Percentiles rank a stretch among this genome's conserved stretches.
Conservation (phyloP, 768 basidiomycete genomes). For the Daedaleopsis nitida region DNA sequence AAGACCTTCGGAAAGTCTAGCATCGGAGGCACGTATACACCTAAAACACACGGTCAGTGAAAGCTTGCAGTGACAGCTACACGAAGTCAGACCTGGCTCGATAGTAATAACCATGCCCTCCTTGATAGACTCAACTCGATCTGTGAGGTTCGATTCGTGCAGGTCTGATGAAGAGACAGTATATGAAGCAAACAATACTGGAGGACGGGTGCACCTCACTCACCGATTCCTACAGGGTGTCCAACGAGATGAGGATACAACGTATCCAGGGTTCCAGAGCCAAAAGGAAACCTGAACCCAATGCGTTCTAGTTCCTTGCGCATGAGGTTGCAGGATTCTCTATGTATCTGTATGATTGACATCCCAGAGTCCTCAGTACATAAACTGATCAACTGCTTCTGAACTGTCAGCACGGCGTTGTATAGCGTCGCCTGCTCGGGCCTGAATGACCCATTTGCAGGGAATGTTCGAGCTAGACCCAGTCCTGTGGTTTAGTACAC, state of each 20-base stretch:
- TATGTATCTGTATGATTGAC: slow-evolving; percentile 78
- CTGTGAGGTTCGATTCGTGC: slow-evolving; percentile 77
- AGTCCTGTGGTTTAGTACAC: slow-evolving; percentile 4
- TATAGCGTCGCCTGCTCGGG: slow-evolving; percentile 85
- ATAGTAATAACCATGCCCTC: slow-evolving; percentile 92
- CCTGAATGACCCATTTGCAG: slow-evolving; percentile 80
- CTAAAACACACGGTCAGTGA: slow-evolving; percentile 35
- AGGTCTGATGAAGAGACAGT: slow-evolving; percentile 54
- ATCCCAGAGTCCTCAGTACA: slow-evolving; percentile 61
- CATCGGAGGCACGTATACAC: slow-evolving; percentile 85
- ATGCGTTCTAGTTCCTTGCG: slow-evolving; percentile 75
- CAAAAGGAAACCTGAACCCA: slow-evolving; percentile 62
- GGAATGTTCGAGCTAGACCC: slow-evolving; percentile 91
- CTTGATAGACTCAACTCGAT: slow-evolving; percentile 60
- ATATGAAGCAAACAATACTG: too few species aligned
- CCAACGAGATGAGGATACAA: slow-evolving; percentile 93
- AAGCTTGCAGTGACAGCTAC: neutral
- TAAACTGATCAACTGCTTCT: slow-evolving; percentile 63
- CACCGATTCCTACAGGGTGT: slow-evolving; percentile 91
- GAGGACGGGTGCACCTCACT: slow-evolving; percentile 21
- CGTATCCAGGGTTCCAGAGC: slow-evolving; percentile 60
- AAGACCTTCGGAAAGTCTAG: slow-evolving; percentile 82
- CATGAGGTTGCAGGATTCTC: slow-evolving; percentile 65
- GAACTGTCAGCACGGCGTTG: slow-evolving; percentile 68
- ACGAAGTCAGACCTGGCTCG: slow-evolving; percentile 65